A percentile compares a stretch with the other conserved stretches of the same genome.
Conservation (phyloP, 2,329 filamentous ascomycete species). For the Phialophora verrucosa region DNA sequence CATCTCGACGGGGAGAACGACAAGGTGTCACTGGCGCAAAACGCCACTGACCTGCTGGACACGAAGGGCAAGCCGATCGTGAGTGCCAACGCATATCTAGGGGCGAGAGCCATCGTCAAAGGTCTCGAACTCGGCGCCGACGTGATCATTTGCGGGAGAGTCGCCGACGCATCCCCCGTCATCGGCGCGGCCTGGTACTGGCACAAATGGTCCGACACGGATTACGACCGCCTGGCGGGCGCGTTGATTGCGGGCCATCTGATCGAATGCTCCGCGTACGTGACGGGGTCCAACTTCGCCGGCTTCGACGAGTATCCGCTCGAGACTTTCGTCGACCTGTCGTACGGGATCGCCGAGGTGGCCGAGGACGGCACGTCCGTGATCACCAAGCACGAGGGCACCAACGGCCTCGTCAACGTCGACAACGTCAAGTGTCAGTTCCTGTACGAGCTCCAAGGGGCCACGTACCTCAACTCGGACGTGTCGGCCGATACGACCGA, state of each 20-base stretch:
- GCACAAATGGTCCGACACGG: constrained; percentile 57
- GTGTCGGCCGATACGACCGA: constrained; percentile 42
- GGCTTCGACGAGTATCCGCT: constrained; percentile 53
- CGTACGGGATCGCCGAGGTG: constrained; percentile 59
- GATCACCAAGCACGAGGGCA: constrained; percentile 56
- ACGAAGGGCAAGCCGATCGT: constrained; percentile 48
- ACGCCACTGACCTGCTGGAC: constrained; percentile 49
- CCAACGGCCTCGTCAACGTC: constrained; percentile 52
- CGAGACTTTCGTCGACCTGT: constrained; percentile 52
- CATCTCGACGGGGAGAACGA: constrained; percentile 53
- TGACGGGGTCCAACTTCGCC: constrained; percentile 61
- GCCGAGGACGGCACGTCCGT: constrained; percentile 53
- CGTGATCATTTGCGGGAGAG: constrained; percentile 54
- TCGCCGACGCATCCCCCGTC: constrained; percentile 58
- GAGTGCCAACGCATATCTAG: constrained; percentile 60
- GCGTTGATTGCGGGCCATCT: constrained; percentile 59
- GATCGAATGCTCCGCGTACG: constrained; percentile 62
- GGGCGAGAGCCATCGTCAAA: constrained; percentile 55
- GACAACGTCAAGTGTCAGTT: constrained; percentile 56
- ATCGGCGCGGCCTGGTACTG: constrained; percentile 64
- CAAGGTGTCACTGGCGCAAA: constrained; percentile 44
- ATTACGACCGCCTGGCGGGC: constrained; percentile 58
- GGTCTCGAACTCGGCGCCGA: constrained; percentile 49
- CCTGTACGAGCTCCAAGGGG: constrained; percentile 58
- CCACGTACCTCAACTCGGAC: constrained; percentile 55